Conservation (phyloP, 2,329 filamentous ascomycete genomes). For the Lasiodiplodia sp. region DNA sequence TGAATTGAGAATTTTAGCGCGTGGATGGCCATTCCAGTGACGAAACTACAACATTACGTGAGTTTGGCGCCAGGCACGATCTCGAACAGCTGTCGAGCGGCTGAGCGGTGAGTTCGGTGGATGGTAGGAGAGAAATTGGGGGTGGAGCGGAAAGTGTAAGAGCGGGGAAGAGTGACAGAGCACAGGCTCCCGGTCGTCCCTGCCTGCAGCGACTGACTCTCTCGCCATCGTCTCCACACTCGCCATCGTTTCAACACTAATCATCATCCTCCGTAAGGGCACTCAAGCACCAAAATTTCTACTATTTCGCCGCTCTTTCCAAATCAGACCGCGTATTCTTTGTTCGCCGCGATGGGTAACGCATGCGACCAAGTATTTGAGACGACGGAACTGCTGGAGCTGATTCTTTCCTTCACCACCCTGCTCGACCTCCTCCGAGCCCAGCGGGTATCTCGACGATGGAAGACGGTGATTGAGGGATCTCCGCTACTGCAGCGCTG, state of each 20-base stretch:
- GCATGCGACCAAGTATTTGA: background rate
- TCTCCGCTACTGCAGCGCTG: conserved; percentile 9
- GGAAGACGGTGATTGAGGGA: background rate
- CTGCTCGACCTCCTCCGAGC: background rate
- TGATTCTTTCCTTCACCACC: conserved; percentile 1
- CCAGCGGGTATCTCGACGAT: background rate
- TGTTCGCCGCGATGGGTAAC: background rate
- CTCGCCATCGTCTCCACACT: background rate
- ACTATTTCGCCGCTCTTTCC: background rate
- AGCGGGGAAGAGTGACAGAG: background rate
- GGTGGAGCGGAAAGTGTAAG: background rate
- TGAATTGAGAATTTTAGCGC: no score
- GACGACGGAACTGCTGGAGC: conserved; percentile 15
- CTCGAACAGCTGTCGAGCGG: no score
- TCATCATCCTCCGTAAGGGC: background rate
- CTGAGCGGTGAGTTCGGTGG: background rate
- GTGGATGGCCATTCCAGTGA: no score
- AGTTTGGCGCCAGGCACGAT: no score
- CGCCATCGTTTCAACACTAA: background rate
- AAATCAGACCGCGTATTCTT: no score
- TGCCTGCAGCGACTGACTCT: background rate
- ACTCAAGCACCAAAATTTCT: background rate
- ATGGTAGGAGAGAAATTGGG: background rate
- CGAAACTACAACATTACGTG: no score
- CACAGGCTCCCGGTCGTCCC: background rate